Evolutionary conservation across 306 rosid species (phyloP), one percentile per base, ranked within the genome.

Genomic region (Cucumis cinereus): DNA sequence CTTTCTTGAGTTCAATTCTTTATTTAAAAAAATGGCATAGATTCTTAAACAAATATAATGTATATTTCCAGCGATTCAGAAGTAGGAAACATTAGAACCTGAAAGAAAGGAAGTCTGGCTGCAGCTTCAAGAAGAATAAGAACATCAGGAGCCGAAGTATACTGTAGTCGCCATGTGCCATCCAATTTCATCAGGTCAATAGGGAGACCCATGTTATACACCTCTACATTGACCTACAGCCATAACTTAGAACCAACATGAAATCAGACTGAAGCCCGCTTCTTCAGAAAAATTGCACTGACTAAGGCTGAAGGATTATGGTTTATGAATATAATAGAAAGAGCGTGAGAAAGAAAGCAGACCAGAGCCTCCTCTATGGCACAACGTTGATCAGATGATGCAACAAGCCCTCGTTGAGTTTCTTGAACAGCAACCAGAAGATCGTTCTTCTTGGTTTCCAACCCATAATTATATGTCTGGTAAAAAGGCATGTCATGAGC

Each of bases 161-260:
- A 93, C 69, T 91, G 94, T 26, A 93, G 85, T 56, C 98, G 92
- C 98, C 98, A 93, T 4, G 97, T 93, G 74, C 97, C 97, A 67
- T 93, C 90, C 81, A 93, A 78, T 52, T 77, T 86, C 73, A 71
- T 50, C 54, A 91, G 77, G 80, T 89, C 84, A 83, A 91, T 79
- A 4, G 94, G 94, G 4, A 73, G 55, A 81, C 90, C 91, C 71
- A 16, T 72, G 83, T 76, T 91, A 78, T 66, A 84, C 0, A 82
- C 88, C 80, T 93, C 98, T 40, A 93, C 88, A 61, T 47, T 83
- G 43, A 93, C 95, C 97, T 91, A 83, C 72, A 80, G 79, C 59
- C 55, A 77, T 68, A 56, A 76, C 30, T 57, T 52, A 3, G 36
- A 74, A 35, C 30, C 64, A 55, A 19, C 4, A 6, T 24, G 76